Percentiles rank a stretch among this genome's conserved stretches.
Evolutionary conservation across 129 eudicot genomes (phyloP).

Genomic region (Tagetes erecta): DNA sequence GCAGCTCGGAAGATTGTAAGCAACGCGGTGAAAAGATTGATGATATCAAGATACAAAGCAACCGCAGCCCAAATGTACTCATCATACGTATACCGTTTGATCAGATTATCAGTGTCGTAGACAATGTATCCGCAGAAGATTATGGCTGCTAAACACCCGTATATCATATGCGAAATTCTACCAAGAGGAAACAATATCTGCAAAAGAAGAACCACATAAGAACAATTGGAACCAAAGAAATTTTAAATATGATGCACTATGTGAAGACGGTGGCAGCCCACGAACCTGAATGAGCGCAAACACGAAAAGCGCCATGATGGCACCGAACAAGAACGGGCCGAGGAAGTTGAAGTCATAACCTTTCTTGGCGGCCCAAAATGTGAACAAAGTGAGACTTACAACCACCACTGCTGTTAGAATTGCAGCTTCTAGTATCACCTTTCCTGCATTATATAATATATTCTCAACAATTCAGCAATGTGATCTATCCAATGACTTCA

Average conservation of each 20-base stretch:
- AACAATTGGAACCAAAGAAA: not conserved
- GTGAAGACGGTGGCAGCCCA: not conserved
- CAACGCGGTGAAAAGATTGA: constrained; percentile 62
- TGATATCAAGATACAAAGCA: constrained; percentile 50
- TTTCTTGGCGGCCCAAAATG: constrained; percentile 84
- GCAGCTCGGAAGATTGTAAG: constrained; percentile 42
- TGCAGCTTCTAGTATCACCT: constrained; percentile 67
- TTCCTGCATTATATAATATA: constrained; percentile 42
- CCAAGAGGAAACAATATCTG: constrained; percentile 67
- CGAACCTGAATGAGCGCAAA: constrained; percentile 72
- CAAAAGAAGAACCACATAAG: not conserved
- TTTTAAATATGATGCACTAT: not conserved
- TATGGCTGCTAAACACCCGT: constrained; percentile 58
- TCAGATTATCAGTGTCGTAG: constrained; percentile 63
- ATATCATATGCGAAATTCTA: constrained; percentile 49
- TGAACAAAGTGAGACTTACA: constrained; percentile 67
- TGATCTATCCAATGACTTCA: not conserved
- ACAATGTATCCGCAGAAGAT: constrained; percentile 70
- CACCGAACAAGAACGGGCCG: constrained; percentile 80
- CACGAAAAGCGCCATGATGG: constrained; percentile 56
- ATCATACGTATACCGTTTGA: constrained; percentile 59
- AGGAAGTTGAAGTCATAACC: constrained; percentile 85
- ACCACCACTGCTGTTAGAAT: constrained; percentile 76
- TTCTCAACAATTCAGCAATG: not conserved
- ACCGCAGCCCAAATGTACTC: constrained; percentile 77